These are phyloP conservation scores for Forsythia suspensa DNA, from an alignment of 257 asterid genomes.

Conservation along the genomic window DNA sequence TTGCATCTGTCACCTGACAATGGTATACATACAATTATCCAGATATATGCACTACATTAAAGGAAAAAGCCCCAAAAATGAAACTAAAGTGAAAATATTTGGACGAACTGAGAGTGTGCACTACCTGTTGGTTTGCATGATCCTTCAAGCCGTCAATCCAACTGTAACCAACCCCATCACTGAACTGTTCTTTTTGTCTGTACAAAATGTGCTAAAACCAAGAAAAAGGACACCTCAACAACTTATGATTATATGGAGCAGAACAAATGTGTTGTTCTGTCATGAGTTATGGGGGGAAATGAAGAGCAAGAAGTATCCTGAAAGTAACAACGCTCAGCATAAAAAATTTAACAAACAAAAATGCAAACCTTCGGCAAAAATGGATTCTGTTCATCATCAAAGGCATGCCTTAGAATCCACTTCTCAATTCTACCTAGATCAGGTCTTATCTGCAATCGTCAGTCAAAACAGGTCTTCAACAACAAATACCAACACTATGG, in stretches of 20 bases:
- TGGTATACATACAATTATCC: background rate
- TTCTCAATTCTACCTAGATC: slow-evolving; percentile 96
- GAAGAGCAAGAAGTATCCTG: background rate
- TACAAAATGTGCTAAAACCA: slow-evolving; percentile 79
- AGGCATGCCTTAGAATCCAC: slow-evolving; percentile 90
- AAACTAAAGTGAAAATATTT: no score
- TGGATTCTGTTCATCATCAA: slow-evolving; percentile 87
- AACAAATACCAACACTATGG: no score
- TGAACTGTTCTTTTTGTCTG: slow-evolving; percentile 97
- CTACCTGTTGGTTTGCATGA: slow-evolving; percentile 76
- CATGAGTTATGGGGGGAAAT: background rate
- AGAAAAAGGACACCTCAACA: background rate
- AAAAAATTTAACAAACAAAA: background rate
- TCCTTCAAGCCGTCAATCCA: slow-evolving; percentile 98
- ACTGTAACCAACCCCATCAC: slow-evolving; percentile 98
- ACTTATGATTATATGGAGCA: no score
- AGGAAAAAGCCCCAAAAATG: no score
- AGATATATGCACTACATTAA: background rate
- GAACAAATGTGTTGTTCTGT: background rate
- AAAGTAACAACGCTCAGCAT: no score
- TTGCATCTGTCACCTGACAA: slow-evolving; percentile 81
- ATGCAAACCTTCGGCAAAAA: slow-evolving; percentile 86
- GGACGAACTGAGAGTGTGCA: background rate
- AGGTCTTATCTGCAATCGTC: slow-evolving; percentile 58
- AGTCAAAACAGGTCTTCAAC: background rate